These are phyloP conservation scores for Niebla homalea DNA, from an alignment of 495 filamentous ascomycete genomes.

Conservation along the genomic window DNA sequence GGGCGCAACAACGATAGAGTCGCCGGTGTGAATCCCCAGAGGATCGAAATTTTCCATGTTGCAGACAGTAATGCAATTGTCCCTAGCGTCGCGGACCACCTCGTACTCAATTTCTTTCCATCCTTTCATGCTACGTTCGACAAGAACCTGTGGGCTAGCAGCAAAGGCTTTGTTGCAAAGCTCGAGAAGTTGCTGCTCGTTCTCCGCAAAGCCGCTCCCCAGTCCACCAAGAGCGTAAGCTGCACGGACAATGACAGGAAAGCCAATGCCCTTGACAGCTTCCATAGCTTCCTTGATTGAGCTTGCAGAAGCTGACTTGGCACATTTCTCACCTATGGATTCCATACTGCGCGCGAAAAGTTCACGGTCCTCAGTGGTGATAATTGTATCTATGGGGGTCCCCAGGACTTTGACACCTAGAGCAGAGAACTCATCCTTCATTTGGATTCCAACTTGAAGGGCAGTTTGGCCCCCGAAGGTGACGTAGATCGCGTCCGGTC, in stretches of 20 bases:
- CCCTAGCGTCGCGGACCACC: slow-evolving; percentile 85
- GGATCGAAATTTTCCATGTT: slow-evolving; percentile 99
- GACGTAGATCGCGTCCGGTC: slow-evolving; percentile 91
- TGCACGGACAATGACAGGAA: slow-evolving; percentile 92
- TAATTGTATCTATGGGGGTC: slow-evolving; percentile 94
- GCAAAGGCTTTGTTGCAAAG: slow-evolving; percentile 94
- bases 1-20: slow-evolving; percentile 95
- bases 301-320: slow-evolving; percentile 86
- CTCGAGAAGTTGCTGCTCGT: slow-evolving; percentile 72
- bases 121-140: slow-evolving; percentile 97
- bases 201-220: slow-evolving; percentile 88
- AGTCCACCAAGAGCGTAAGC: slow-evolving; percentile 93
- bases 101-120: slow-evolving; percentile 99
- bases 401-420: slow-evolving; percentile 89
- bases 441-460: slow-evolving; percentile 83
- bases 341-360: slow-evolving; percentile 97
- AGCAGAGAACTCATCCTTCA: slow-evolving; percentile 86
- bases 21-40: slow-evolving; percentile 93
- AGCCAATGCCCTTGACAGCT: slow-evolving; percentile 80
- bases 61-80: slow-evolving; percentile 99
- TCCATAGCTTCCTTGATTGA: slow-evolving; percentile 71
- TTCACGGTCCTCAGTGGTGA: slow-evolving; percentile 95
- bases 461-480: slow-evolving; percentile 97
- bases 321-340: slow-evolving; percentile 93
- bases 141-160: slow-evolving; percentile 87